Percentiles rank a stretch among this genome's conserved stretches.
phyloP scores from a whole-genome alignment of 345 rosid genomes.

The Syzygium jambos region DNA sequence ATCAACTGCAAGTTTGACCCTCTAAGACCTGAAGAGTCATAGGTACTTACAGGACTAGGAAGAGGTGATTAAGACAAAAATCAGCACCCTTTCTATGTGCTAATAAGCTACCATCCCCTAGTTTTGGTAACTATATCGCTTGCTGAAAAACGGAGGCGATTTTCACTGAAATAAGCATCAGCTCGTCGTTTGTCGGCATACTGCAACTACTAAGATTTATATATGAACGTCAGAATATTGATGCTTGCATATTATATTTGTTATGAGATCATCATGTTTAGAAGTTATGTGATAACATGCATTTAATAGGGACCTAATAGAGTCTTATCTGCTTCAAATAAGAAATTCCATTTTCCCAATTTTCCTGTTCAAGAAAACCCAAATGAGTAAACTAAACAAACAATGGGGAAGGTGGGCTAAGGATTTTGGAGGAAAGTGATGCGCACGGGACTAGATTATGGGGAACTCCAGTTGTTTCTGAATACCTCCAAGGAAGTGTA shows the following conservation, averaged over 20 bases:
- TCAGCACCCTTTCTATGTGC: neutral
- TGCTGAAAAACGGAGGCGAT: neutral
- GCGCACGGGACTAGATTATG: no score
- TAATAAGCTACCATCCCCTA: neutral
- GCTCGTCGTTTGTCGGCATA: neutral
- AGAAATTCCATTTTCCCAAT: neutral
- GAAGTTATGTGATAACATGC: neutral
- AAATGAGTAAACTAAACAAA: neutral
- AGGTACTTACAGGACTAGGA: neutral
- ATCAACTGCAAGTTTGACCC: neutral
- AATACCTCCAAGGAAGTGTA: neutral
- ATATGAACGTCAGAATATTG: neutral
- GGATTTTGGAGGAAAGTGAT: neutral
- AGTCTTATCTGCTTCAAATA: neutral
- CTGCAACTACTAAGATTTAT: neutral
- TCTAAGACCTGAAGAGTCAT: neutral
- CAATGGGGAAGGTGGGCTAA: neutral
- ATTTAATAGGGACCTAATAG: neutral
- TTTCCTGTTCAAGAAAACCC: neutral
- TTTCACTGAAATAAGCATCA: neutral
- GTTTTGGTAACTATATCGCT: neutral
- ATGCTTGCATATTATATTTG: neutral
- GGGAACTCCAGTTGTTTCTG: neutral
- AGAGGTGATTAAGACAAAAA: neutral
- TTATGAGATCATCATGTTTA: neutral